Percentiles rank a stretch among this genome's conserved stretches.
phyloP scores from a whole-genome alignment of 2,329 filamentous ascomycete species.

The Cladosporium sp. region DNA sequence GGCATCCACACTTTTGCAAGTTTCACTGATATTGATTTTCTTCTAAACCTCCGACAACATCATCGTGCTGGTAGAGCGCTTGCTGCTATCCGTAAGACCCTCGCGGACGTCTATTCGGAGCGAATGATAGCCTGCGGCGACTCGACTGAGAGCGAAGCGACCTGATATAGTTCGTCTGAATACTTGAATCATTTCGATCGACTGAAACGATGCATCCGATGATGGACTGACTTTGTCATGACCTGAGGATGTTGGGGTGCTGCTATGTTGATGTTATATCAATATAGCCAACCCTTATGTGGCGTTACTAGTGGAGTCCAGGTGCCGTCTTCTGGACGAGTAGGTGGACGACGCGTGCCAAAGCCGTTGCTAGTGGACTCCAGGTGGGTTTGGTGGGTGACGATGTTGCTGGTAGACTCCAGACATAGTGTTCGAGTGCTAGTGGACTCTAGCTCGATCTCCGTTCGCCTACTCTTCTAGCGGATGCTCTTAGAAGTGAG shows the following conservation, averaged over 20 bases:
- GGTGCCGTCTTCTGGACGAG: background rate
- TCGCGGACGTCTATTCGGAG: background rate
- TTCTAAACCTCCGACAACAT: background rate
- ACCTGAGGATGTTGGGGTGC: background rate
- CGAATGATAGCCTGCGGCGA: background rate
- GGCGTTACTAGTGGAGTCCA: background rate
- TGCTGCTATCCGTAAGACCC: background rate
- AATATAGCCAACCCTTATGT: background rate
- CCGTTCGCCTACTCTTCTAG: background rate
- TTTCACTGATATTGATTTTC: background rate
- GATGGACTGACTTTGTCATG: background rate
- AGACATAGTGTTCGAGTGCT: background rate
- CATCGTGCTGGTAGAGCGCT: background rate
- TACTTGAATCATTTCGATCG: background rate
- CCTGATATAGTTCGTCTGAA: background rate
- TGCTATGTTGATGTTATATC: background rate
- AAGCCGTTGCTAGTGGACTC: background rate
- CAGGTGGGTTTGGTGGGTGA: background rate
- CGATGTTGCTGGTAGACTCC: background rate
- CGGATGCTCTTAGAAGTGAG: background rate
- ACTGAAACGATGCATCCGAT: background rate
- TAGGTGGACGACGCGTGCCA: background rate
- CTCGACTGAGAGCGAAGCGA: background rate
- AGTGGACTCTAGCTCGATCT: background rate
- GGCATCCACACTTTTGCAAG: background rate